Conservation (phyloP, 2,329 filamentous ascomycete genomes). For the Hawksworthiomyces lignivorus region DNA sequence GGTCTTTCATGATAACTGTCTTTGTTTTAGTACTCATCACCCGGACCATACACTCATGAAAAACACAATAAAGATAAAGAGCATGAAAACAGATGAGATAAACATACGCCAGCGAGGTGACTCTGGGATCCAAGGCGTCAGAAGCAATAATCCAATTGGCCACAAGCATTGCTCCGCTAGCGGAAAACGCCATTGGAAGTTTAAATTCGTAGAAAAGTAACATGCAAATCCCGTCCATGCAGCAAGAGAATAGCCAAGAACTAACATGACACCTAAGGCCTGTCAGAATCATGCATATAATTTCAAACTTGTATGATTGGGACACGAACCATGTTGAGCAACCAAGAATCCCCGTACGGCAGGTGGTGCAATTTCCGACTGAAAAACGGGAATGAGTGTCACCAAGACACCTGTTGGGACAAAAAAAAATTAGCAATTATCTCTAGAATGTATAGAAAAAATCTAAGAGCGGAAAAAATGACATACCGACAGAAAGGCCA, state of each 20-base stretch:
- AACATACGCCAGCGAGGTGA: too few relatives aligned
- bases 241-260: not conserved
- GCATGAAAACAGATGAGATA: too few relatives aligned
- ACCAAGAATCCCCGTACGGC: conserved; percentile 20
- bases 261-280: not conserved
- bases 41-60: too few relatives aligned
- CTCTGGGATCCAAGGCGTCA: too few relatives aligned
- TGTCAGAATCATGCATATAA: too few relatives aligned
- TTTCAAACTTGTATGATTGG: too few relatives aligned
- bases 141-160: conserved; percentile 25
- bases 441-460: too few relatives aligned
- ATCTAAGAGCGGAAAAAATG: too few relatives aligned
- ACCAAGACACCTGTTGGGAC: conserved; percentile 16
- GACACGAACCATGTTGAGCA: conserved; percentile 14
- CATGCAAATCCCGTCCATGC: conserved; percentile 29
- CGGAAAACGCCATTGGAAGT: conserved; percentile 34
- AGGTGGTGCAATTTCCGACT: conserved; percentile 30
- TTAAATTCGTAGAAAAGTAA: conserved; percentile 20
- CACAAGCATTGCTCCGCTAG: conserved; percentile 33
- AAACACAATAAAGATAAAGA: too few relatives aligned
- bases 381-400: conserved; percentile 3
- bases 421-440: too few relatives aligned
- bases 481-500: conserved; percentile 29
- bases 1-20: too few relatives aligned
- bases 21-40: too few relatives aligned